phyloP scores from a whole-genome alignment of 2,329 filamentous ascomycete genomes.

The Corniculantispora saksenae region DNA sequence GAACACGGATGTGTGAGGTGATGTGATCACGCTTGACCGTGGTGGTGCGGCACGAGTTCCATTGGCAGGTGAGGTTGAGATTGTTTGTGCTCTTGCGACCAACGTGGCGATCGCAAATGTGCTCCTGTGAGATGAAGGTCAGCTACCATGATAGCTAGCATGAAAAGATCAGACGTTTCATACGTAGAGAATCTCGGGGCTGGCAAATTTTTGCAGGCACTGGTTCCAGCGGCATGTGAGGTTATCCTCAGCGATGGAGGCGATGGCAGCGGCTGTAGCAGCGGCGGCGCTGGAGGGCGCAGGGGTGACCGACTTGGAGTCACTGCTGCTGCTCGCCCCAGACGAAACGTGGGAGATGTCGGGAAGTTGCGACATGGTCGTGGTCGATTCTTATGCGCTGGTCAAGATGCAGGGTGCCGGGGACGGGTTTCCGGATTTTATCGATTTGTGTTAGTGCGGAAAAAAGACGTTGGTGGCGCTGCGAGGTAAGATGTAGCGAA shows the following conservation, averaged over 20 bases:
- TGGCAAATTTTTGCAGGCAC: slow-evolving; percentile 60
- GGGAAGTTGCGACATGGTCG: slow-evolving; percentile 16
- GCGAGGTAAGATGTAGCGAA: not conserved
- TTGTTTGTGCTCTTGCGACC: slow-evolving; percentile 99
- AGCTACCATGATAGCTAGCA: not conserved
- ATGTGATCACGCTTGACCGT: slow-evolving; percentile 99
- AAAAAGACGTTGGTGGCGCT: not conserved
- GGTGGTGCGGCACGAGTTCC: slow-evolving; percentile 93
- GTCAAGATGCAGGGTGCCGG: not conserved
- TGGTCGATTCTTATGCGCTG: not conserved
- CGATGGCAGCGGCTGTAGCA: slow-evolving; percentile 43
- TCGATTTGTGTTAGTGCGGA: slow-evolving; percentile 4
- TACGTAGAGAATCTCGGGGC: slow-evolving; percentile 62
- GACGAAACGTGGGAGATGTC: slow-evolving; percentile 26
- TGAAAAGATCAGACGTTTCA: slow-evolving; percentile 27
- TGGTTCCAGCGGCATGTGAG: slow-evolving; percentile 62
- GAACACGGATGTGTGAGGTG: slow-evolving; percentile 96
- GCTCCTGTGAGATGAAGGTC: slow-evolving; percentile 62
- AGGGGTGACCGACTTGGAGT: slow-evolving; percentile 55
- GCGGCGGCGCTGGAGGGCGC: slow-evolving; percentile 51
- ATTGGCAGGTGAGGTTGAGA: slow-evolving; percentile 93
- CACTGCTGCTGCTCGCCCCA: slow-evolving; percentile 42
- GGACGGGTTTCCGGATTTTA: slow-evolving; percentile 2
- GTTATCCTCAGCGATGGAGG: slow-evolving; percentile 50
- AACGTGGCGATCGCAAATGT: slow-evolving; percentile 97